These are phyloP conservation scores for Camelina hispida DNA, from an alignment of 345 rosid genomes.

Conservation along the genomic window DNA sequence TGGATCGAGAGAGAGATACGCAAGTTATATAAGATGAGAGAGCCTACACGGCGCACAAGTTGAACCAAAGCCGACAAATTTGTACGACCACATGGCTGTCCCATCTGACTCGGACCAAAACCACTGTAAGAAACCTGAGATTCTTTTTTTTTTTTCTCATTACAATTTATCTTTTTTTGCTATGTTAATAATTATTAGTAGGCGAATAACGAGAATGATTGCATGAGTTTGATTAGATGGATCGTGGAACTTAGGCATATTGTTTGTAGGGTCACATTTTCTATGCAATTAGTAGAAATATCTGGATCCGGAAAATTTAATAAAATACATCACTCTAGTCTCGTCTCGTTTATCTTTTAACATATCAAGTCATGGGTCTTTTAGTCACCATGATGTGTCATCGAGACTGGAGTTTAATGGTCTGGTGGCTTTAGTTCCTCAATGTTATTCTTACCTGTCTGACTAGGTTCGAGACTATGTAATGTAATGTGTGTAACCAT, in stretches of 20 bases:
- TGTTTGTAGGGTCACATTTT: conserved; percentile 25
- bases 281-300: not conserved
- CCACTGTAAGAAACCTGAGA: conserved; percentile 31
- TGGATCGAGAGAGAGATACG: conserved; percentile 1
- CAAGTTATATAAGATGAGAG: not conserved
- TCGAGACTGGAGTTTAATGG: not conserved
- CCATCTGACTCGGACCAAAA: conserved; percentile 43
- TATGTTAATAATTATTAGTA: not conserved
- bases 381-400: not conserved
- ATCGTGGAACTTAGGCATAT: conserved; percentile 21
- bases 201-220: conserved; percentile 10
- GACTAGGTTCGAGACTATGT: not conserved
- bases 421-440: not conserved
- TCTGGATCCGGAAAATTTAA: not conserved
- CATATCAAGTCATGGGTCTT: conserved; percentile 17
- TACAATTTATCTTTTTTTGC: not conserved
- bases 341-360: not conserved
- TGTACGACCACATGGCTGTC: conserved; percentile 57
- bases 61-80: conserved; percentile 74
- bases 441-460: not conserved
- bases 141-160: conserved; percentile 10
- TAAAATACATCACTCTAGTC: not conserved
- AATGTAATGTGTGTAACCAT: not conserved
- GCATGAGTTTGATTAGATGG: conserved; percentile 26
- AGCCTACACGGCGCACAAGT: conserved; percentile 70